Evolutionary conservation across 2,329 filamentous ascomycete genomes (phyloP), one percentile per base, ranked within the genome.

Genomic region (Pseudocercospora vitis): DNA sequence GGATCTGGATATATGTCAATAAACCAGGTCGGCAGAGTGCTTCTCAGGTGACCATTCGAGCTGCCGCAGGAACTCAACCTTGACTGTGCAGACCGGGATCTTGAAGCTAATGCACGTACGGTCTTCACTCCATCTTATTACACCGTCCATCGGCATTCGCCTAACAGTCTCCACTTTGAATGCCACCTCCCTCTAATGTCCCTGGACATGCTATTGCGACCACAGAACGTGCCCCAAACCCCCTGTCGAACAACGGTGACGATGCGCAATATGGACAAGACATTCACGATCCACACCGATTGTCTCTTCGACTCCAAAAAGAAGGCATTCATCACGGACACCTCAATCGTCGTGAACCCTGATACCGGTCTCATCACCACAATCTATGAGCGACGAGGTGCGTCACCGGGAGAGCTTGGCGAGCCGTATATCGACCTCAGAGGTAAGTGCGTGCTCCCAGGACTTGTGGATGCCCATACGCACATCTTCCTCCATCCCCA

Each of bases 401-500:
- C 1, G 45, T 60, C 39, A 51, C 66, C n/a, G 58, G 66, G 31
- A 57, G 53, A 1, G 58, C 69, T 18, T 55, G 63, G 3, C 73
- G 76, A 51, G 70, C 75, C 18, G 76, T 4, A 45, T 19, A 76
- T 84, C 59, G 78, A 83, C 53, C 74, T 84, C n/a, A 75, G 80
- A 12, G 76, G 77, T 53, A 72, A 76, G 49, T 70, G 75, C 19
- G 76, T 80, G 5, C 70, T 81, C 47, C 79, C 79, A 0, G 79
- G 79, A 7, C 69, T 81, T 4, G 78, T 82, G 3, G 79, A 82
- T 62, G 75, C 78, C 0, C 79, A 82, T 58, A 80, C 79, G 0
- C 79, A 82, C 61, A 73, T 82, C n/a, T 81, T 82, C 58, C 68
- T 81, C 6, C 79, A 82, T 62, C 47, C 55, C 3, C 62, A 53